Base-by-base conservation (phyloP, 1,139 yeast genomes). In the Candida sanyaensis region DNA sequence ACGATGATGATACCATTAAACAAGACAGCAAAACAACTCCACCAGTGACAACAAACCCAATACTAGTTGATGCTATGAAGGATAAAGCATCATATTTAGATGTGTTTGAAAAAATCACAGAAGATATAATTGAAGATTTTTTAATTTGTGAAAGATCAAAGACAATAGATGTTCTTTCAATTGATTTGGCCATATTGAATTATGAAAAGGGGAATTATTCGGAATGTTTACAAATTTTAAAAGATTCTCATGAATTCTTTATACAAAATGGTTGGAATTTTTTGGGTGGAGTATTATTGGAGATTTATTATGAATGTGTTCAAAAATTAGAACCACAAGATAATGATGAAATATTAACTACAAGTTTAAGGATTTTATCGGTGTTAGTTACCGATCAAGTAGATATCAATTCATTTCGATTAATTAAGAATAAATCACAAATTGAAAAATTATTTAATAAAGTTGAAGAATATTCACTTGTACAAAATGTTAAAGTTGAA, bases 101-200 rank as follows among this genome's bases (percentile, higher is more conserved):
- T 6, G 48, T 53, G 10, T 70, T 68, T 52, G 70, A 77, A 50
- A 52, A 59, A 2, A 54, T 77, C 4, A 83, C 86, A 0, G 75
- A 71, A 37, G 61, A 45, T 28, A 61, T 80, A 1, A 73, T 80
- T 30, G 66, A 68, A 30, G 78, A 79, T 48, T 81, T 79, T 57
- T 71, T 76, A 6, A 57, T 60, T 11, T 75, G 84, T 32, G 73
- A 69, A 12, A 67, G 86, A 51, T 77, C 82, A 9, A 77, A 92
- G 53, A 77, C 91, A 0, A 83, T 88, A 8, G 93, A 88, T 58
- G 74, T 86, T 6, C 69, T 93, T 27, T 84, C 93, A 4, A 81
- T 89, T n/a, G 97, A 93, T 55, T 73, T 90, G 46, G 97, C 96
- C 0, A 62, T 88, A 12, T 65, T 90, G 23, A 82, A 86, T 43